Conservation (phyloP, 371 early-diverging fungal species). For the Umbelopsis sp. region DNA sequence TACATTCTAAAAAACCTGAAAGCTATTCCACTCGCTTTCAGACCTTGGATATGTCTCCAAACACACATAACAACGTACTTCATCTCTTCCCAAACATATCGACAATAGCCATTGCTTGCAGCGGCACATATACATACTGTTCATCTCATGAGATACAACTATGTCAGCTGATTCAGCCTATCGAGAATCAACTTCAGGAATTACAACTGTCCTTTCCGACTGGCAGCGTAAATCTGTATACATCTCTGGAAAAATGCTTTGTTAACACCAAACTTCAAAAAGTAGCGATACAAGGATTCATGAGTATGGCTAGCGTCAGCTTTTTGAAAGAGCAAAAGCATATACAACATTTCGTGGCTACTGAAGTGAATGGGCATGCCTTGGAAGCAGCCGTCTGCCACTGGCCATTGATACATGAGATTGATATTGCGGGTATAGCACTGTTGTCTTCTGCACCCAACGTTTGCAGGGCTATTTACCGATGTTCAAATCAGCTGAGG, state of each 20-base stretch:
- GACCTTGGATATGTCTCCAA: not conserved
- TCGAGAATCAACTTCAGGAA: not conserved
- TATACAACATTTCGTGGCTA: not conserved
- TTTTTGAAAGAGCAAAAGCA: conserved; percentile 5
- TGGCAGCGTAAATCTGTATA: not conserved
- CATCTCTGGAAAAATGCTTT: not conserved
- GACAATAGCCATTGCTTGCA: not conserved
- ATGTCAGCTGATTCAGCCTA: not conserved
- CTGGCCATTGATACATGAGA: not conserved
- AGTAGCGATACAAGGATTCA: not conserved
- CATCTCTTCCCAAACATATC: not conserved
- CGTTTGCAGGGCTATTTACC: not conserved
- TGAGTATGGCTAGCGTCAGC: not conserved
- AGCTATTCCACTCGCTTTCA: not conserved
- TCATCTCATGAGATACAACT: not conserved
- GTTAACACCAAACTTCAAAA: not conserved
- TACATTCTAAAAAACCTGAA: not conserved
- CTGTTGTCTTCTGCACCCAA: not conserved
- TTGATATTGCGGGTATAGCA: not conserved
- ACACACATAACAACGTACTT: not conserved
- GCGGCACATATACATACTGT: not conserved
- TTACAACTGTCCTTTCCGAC: not conserved
- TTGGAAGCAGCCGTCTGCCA: not conserved
- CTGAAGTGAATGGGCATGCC: not conserved
- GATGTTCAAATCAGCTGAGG: not conserved